Evolutionary conservation across 805 yeast genomes (phyloP), one percentile per base, ranked within the genome.

Genomic region (Cyberlindnera euphorbiae): DNA sequence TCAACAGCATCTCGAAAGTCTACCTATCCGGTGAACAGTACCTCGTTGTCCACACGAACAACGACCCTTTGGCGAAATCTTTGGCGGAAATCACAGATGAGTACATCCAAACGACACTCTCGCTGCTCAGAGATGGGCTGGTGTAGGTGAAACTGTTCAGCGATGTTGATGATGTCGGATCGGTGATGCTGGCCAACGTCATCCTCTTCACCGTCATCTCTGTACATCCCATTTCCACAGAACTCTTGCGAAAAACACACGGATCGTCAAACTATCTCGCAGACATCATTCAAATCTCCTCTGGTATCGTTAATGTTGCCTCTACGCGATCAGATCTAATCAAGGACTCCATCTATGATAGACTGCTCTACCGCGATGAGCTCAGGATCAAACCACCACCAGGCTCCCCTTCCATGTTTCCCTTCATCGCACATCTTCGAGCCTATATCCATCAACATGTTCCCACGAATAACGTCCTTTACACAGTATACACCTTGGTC

Each of bases 171-270:
- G 25, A 39, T 0, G 44, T 45, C 2, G 54, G 49, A 0, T 33
- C 42, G 6, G 25, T 48, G 4, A 28, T 50, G 15, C 38, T 50
- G 9, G 40, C 45, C 3, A 46, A 46, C 16, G 45, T 46, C 17
- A 30, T 50, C 6, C 28, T 52, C 5, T 52, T 47, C 34, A 45
- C 49, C 5, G 44, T 45, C 10, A 35, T 46, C 8, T 32, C 46
- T 2, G 42, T 46, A 2, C 55, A 49, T 32, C 55, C 56, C 8
- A 36, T 47, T 3, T 40, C 49, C 5, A 41, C 42, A 6, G 16
- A 33, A 1, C 30, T 50, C 1, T 26, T 48, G 14, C 29, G 37
- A 4, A 17, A 44, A 5, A 42, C 34, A 18, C 19, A 41, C n/a
- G 44, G 44, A 10, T 31, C 44, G 9, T 32, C 43, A 13, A 35